These are phyloP conservation scores for Herpetomonas samuelpessoai DNA, from an alignment of 208 protist genomes.

Conservation along the genomic window DNA sequence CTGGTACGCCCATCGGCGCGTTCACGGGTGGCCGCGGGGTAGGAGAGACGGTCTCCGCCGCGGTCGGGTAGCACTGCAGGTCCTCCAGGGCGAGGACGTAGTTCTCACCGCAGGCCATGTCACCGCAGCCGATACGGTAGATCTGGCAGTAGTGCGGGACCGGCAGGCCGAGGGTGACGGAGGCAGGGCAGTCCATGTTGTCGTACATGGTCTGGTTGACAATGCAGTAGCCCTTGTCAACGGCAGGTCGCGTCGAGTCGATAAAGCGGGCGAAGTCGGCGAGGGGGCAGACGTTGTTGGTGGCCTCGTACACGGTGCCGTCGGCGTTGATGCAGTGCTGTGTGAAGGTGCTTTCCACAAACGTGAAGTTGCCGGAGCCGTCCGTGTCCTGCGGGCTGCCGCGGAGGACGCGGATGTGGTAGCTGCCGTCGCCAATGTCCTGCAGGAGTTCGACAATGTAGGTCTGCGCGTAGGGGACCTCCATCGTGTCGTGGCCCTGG, in stretches of 20 bases:
- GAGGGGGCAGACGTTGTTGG: constrained; percentile 40
- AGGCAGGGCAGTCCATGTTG: constrained; percentile 32
- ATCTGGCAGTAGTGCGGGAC: constrained; percentile 34
- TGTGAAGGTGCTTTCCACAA: constrained; percentile 25
- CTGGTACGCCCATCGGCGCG: not conserved
- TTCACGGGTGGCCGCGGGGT: not conserved
- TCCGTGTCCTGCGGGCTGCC: constrained; percentile 27
- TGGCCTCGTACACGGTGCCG: constrained; percentile 27
- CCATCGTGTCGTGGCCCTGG: constrained; percentile 25
- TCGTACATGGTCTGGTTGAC: constrained; percentile 26
- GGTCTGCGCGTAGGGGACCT: constrained; percentile 38
- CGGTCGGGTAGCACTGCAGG: constrained; percentile 35
- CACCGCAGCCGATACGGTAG: constrained; percentile 42
- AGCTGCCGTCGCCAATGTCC: constrained; percentile 30
- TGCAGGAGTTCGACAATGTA: constrained; percentile 67
- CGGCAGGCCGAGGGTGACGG: constrained; percentile 8
- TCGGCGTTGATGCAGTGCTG: constrained; percentile 41
- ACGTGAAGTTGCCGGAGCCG: constrained; percentile 27
- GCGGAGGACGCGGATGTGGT: constrained; percentile 52
- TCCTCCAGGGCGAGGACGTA: constrained; percentile 26
- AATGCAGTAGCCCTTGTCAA: constrained; percentile 23
- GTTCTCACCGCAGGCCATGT: constrained; percentile 22
- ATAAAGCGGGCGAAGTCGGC: constrained; percentile 53
- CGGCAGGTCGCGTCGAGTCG: constrained; percentile 36
- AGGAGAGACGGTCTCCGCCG: not conserved